phyloP scores from a whole-genome alignment of 345 rosid species.

The Turnera subulata region DNA sequence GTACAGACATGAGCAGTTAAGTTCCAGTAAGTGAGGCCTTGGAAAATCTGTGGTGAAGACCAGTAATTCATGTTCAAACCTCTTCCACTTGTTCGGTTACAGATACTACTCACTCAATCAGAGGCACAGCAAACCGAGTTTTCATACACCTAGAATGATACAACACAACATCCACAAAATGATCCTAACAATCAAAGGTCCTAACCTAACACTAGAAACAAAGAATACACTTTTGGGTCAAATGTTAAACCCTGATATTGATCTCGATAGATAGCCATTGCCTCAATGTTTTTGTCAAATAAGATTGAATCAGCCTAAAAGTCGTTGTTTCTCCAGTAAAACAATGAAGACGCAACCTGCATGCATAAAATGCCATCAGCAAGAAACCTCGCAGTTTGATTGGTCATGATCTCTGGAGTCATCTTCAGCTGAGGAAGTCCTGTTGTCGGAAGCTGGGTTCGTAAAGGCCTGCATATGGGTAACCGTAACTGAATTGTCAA shows the following conservation, averaged over 20 bases:
- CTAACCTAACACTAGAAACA: conserved; percentile 28
- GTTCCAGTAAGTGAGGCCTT: neutral
- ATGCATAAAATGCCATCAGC: conserved; percentile 25
- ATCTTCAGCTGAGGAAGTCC: conserved; percentile 34
- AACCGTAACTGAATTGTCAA: conserved; percentile 26
- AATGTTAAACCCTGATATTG: conserved; percentile 21
- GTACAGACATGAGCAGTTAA: neutral
- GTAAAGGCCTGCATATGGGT: conserved; percentile 35
- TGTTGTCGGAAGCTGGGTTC: conserved; percentile 38
- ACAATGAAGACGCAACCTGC: conserved; percentile 13
- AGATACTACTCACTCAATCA: conserved; percentile 17
- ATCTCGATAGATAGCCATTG: conserved; percentile 18
- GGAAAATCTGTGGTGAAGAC: neutral
- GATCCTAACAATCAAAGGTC: conserved; percentile 22
- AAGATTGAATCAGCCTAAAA: conserved; percentile 19
- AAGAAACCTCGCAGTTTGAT: conserved; percentile 50
- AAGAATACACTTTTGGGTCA: conserved; percentile 20
- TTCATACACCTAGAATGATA: conserved; percentile 18
- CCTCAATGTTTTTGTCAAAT: no score
- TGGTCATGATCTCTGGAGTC: conserved; percentile 51
- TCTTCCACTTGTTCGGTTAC: conserved; percentile 14
- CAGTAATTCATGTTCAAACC: conserved; percentile 5
- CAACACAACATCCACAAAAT: conserved; percentile 11
- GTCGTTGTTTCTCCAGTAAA: conserved; percentile 15
- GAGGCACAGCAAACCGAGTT: conserved; percentile 25